Evolutionary conservation across 2,329 filamentous ascomycete genomes (phyloP), one percentile per base, ranked within the genome.

Genomic region (Fusarium sp.): DNA sequence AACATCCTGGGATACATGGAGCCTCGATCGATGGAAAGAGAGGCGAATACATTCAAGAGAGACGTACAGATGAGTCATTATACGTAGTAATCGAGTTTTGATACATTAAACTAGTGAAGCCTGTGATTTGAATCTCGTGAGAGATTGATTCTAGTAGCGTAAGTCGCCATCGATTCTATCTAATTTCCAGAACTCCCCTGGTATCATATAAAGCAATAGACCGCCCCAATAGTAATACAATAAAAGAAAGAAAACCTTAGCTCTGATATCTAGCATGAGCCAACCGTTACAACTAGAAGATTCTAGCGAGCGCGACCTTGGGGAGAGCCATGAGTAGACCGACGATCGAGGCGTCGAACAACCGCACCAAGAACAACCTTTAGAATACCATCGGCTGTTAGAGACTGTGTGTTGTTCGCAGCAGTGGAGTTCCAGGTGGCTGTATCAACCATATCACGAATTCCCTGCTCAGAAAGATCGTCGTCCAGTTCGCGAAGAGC

Each of bases 391-490:
- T 93, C 88, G 0, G 85, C 90, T 2, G 88, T 90, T 46, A 98
- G 82, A 10, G 71, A 73, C 8, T 67, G 70, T 77, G 59, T 60
- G 76, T 75, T 75, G 67, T 18, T 82, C 25, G 81, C 81, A 21
- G 82, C 79, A 11, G 81, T 81, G 2, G 83, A 84, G 23, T 83
- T 87, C 85, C 91, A 97, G 0, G 92, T 91, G 34, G 94, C 90
- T 0, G 94, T 97, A 79, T 98, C 95, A 18, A 98, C 93, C 75
- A 98, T 98, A 80, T 98, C 95, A 19, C 95, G 84, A 18, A 95
- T 78, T 16, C 85, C 83, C 30, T 84, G 81, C 30, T 85, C 81
- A 26, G 84, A 81, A n/a, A 87, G 75, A 43, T 86, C 83, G 77
- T 98, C 92, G 76, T 98, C 95, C 10, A 98, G 84, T 48, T 90